phyloP scores from a whole-genome alignment of 2,329 filamentous ascomycete genomes.

The Didymella glomerata region DNA sequence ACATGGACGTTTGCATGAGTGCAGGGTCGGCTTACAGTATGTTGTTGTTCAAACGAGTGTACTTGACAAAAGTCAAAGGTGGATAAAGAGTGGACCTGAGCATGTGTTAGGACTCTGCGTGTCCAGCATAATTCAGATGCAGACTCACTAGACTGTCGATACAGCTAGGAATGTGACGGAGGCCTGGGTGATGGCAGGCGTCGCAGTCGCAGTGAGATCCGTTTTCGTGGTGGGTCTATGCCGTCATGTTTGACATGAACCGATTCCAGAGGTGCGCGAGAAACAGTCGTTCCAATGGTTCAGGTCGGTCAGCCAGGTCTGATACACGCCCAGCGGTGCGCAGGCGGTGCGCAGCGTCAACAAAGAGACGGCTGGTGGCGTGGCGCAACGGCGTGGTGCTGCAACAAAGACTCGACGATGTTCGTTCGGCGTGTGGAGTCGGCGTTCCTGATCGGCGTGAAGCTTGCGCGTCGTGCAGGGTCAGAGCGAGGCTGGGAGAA shows the following conservation, averaged over 20 bases:
- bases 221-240: constrained; percentile 39
- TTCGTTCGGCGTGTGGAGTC: constrained; percentile 23
- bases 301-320: constrained; percentile 31
- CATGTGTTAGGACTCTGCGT: constrained; percentile 25
- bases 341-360: constrained; percentile 26
- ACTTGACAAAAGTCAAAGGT: constrained; percentile 57
- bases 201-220: constrained; percentile 36
- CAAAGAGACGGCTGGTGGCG: constrained; percentile 25
- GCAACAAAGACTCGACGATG: constrained; percentile 23
- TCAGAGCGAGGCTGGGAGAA: constrained; percentile 16
- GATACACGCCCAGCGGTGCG: constrained; percentile 29
- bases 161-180: constrained; percentile 45
- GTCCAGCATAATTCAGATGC: background rate
- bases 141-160: constrained; percentile 49
- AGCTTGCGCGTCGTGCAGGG: constrained; percentile 36
- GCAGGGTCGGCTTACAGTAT: constrained; percentile 46
- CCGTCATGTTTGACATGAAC: constrained; percentile 47
- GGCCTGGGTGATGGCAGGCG: constrained; percentile 34
- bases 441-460: constrained; percentile 37
- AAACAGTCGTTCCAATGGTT: constrained; percentile 30
- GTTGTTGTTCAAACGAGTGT: constrained; percentile 60
- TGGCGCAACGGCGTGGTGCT: constrained; percentile 10
- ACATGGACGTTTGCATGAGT: constrained; percentile 14
- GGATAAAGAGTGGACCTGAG: constrained; percentile 50
- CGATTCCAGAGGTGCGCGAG: constrained; percentile 30